These are phyloP conservation scores for Kodamaea hsintzibuensis DNA, from an alignment of 805 yeast species.

Conservation along the genomic window DNA sequence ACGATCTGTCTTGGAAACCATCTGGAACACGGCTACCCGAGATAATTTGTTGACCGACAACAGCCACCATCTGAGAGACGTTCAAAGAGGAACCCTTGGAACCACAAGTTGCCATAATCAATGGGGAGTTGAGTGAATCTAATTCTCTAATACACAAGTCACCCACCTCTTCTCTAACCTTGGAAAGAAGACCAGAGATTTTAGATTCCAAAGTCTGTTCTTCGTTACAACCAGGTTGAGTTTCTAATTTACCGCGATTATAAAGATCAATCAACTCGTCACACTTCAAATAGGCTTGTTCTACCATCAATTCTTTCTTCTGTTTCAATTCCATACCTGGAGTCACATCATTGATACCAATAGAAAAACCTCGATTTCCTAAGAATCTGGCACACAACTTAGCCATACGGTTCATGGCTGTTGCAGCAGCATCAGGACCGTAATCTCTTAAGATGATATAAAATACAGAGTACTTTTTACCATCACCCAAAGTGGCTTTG, in stretches of 20 bases:
- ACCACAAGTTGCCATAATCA: constrained; percentile 99
- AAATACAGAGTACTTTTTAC: constrained; percentile 95
- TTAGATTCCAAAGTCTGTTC: constrained; percentile 98
- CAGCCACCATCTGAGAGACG: constrained; percentile 99
- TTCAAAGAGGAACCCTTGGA: constrained; percentile 97
- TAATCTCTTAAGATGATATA: constrained; percentile 93
- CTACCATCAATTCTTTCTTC: constrained; percentile 86
- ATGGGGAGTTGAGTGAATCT: constrained; percentile 89
- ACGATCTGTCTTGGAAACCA: constrained; percentile 98
- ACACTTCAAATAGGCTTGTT: constrained; percentile 85
- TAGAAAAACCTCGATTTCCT: constrained; percentile 95
- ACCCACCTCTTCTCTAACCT: constrained; percentile 98
- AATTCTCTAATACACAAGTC: constrained; percentile 94
- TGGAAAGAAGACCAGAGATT: constrained; percentile 92
- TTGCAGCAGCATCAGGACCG: constrained; percentile 95
- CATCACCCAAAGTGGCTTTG: constrained; percentile 94
- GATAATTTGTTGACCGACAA: constrained; percentile 98
- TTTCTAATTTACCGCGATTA: constrained; percentile 85
- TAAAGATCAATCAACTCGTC: constrained; percentile 82
- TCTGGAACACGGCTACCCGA: constrained; percentile 99
- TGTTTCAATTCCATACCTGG: constrained; percentile 78
- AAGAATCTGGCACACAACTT: constrained; percentile 92
- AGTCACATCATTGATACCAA: constrained; percentile 96
- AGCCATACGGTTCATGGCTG: constrained; percentile 99
- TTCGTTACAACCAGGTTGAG: constrained; percentile 99